Evolutionary conservation across 2,329 filamentous ascomycete genomes (phyloP).

Genomic region (Chrysoporthe cubensis): DNA sequence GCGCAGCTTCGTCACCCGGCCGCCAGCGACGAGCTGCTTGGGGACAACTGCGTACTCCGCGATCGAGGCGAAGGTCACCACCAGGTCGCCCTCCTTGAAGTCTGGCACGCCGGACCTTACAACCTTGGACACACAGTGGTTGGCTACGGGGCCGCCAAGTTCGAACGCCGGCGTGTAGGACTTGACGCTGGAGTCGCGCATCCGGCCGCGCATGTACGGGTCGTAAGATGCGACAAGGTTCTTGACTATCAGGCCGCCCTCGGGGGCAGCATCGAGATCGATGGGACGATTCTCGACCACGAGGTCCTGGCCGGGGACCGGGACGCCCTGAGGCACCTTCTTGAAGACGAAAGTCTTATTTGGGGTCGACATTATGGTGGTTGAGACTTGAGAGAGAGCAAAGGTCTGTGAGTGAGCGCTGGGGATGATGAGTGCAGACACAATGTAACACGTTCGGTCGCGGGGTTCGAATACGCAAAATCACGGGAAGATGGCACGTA

Average conservation of each 20-base stretch:
- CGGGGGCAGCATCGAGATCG: conserved; percentile 64
- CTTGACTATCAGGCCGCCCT: conserved; percentile 71
- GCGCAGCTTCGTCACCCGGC: conserved; percentile 58
- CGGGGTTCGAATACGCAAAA: background rate
- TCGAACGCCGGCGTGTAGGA: conserved; percentile 70
- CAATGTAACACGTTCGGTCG: background rate
- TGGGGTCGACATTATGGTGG: conserved; percentile 41
- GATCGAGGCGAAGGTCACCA: conserved; percentile 60
- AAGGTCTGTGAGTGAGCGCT: background rate
- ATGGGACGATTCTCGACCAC: conserved; percentile 68
- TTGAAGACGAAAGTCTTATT: conserved; percentile 82
- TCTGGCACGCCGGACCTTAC: conserved; percentile 65
- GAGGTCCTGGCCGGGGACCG: conserved; percentile 73
- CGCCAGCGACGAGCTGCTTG: conserved; percentile 42
- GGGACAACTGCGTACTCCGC: conserved; percentile 70
- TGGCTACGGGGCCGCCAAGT: conserved; percentile 66
- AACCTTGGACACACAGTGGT: conserved; percentile 67
- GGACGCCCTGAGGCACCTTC: conserved; percentile 66
- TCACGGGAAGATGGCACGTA: background rate
- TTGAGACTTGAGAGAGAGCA: conserved; percentile 26
- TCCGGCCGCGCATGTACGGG: conserved; percentile 81
- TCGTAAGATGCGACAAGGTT: conserved; percentile 78
- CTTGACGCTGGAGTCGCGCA: conserved; percentile 67
- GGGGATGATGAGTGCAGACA: background rate
- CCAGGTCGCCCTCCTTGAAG: conserved; percentile 70